Base-by-base conservation (phyloP, 306 rosid genomes). In the Castanea crenata region DNA sequence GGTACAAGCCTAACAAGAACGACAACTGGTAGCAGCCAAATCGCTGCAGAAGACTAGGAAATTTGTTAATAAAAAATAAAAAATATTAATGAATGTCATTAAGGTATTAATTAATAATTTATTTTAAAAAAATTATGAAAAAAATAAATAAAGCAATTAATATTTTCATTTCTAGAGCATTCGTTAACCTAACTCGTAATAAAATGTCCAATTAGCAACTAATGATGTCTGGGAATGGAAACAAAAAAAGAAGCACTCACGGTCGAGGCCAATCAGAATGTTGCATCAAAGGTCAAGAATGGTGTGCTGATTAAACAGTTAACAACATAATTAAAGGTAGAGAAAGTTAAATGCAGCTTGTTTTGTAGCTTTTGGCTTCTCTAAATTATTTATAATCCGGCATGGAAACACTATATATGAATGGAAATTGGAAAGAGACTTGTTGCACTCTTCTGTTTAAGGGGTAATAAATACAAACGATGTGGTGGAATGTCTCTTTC, bases 401-500 rank as follows among this genome's bases (percentile, higher is more conserved):
- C 38, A 58, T 72, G 29, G 44, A 74, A 75, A 23, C 23, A 23
- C 23, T 76, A 80, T 52, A 38, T 49, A 5, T 35, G 75, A 74
- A 75, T 19, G 71, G 87, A 86, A 75, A 74, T 73, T 19, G 71
- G 87, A 86, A 75, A 74, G 69, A 73, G 87, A 86, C 77, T 21
- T 55, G 21, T 57, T 73, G 32, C 64, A 79, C 41, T n/a, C 75
- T 71, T 73, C 34, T 76, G 16, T 52, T 32, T 49, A 3, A 38
- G 27, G 55, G 55, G 20, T 35, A n/a, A 69, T 12, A 11, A 19
- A 19, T 8, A 31, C 23, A 62, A 23, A 71, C 41, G 61, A 38
- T 76, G 81, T 75, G 88, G 88, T 85, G 76, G 58, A 59, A 79
- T 13, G 91, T 90, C 90, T 78, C 69, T 83, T 74, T 90, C 91